phyloP scores from a whole-genome alignment of 176 grass and related monocot species.

The Melocanna baccifera region DNA sequence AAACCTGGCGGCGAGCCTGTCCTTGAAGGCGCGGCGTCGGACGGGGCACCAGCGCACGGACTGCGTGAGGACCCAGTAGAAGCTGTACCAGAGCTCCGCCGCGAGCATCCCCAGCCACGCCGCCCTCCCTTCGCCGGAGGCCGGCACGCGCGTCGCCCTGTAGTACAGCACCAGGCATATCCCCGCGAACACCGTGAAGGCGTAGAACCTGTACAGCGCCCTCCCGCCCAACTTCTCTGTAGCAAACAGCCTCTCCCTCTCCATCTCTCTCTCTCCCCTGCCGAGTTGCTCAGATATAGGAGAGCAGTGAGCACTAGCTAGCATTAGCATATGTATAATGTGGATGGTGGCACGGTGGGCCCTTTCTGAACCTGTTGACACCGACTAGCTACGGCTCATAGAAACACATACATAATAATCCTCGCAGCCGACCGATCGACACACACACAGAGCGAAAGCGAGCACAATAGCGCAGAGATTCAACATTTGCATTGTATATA shows the following conservation, averaged over 20 bases:
- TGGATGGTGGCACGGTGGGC: too few relatives aligned
- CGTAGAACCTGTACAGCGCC: conserved; percentile 41
- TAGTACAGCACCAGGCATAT: conserved; percentile 55
- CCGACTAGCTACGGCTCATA: too few relatives aligned
- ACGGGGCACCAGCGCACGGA: conserved; percentile 60
- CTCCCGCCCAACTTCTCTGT: conserved; percentile 44
- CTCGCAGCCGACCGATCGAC: too few relatives aligned
- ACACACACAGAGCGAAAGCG: too few relatives aligned
- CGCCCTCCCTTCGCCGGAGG: conserved; percentile 30
- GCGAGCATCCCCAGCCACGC: conserved; percentile 63
- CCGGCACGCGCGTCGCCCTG: conserved; percentile 47
- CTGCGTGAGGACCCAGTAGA: conserved; percentile 74
- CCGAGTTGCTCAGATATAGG: neutral
- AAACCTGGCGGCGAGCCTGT: conserved; percentile 38
- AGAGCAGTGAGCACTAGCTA: neutral
- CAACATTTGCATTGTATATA: too few relatives aligned
- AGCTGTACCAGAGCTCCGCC: conserved; percentile 72
- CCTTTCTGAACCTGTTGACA: too few relatives aligned
- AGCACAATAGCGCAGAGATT: too few relatives aligned
- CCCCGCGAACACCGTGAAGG: conserved; percentile 43
- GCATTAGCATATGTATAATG: neutral
- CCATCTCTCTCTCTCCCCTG: neutral
- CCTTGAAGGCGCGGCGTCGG: conserved; percentile 52
- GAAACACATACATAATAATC: too few relatives aligned
- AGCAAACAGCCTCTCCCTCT: conserved; percentile 38